A percentile compares a stretch with the other conserved stretches of the same genome.
Conservation (phyloP, 768 basidiomycete genomes). For the Tulasnella sp. region DNA sequence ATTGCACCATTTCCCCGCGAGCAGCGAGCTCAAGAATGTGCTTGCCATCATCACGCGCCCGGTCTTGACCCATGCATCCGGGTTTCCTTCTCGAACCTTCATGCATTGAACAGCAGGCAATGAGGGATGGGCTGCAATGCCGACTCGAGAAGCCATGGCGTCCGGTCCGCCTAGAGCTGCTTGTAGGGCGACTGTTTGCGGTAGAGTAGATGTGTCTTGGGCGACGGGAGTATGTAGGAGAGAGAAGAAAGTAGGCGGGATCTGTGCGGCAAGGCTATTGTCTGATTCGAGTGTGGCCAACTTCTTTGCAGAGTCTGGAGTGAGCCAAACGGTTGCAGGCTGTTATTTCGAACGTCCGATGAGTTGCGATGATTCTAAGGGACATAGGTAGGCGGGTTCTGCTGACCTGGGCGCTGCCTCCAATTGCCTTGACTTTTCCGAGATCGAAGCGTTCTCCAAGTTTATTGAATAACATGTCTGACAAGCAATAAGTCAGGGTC, state of each 20-base stretch:
- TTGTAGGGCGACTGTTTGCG: slow-evolving; percentile 66
- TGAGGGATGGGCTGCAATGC: slow-evolving; percentile 58
- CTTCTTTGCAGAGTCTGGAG: slow-evolving; percentile 60
- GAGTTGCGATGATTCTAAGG: not conserved
- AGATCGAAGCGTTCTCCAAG: slow-evolving; percentile 59
- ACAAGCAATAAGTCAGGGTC: slow-evolving; percentile 22
- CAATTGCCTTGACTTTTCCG: slow-evolving; percentile 58
- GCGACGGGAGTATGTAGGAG: slow-evolving; percentile 63
- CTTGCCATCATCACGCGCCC: slow-evolving; percentile 69
- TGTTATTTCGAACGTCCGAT: slow-evolving; percentile 18
- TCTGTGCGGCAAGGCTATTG: slow-evolving; percentile 56
- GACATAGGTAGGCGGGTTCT: not conserved
- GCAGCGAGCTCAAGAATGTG: slow-evolving; percentile 47
- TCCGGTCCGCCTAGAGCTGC: slow-evolving; percentile 68
- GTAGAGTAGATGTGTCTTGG: slow-evolving; percentile 71
- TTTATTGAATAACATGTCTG: slow-evolving; percentile 69
- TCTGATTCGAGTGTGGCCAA: slow-evolving; percentile 63
- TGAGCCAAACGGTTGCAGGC: slow-evolving; percentile 83
- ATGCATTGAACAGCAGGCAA: slow-evolving; percentile 65
- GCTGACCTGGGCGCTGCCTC: slow-evolving; percentile 67
- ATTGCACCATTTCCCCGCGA: slow-evolving; percentile 49
- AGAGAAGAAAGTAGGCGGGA: slow-evolving; percentile 54
- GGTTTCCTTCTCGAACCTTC: slow-evolving; percentile 66
- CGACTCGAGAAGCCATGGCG: slow-evolving; percentile 62
- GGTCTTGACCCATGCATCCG: slow-evolving; percentile 69